phyloP scores from a whole-genome alignment of 805 yeast genomes.

The Sugiyamaella boreocaroliniensis region DNA sequence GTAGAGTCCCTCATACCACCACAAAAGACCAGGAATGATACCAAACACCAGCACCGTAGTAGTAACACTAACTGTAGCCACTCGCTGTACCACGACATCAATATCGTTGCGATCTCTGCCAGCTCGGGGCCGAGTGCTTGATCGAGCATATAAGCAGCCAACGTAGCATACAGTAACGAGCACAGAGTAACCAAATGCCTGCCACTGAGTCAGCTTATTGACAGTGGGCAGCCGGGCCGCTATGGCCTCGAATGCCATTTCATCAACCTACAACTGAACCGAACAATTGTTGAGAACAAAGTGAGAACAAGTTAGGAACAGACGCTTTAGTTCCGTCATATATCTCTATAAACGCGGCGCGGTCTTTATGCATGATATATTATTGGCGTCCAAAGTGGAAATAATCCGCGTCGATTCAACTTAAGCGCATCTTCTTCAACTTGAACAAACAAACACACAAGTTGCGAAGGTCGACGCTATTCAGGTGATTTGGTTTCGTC shows the following conservation, averaged over 20 bases:
- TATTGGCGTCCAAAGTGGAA: neutral
- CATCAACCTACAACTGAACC: neutral
- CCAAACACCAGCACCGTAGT: conserved; percentile 31
- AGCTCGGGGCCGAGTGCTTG: conserved; percentile 20
- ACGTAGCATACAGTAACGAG: conserved; percentile 20
- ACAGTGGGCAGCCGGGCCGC: neutral
- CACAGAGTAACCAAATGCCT: conserved; percentile 8
- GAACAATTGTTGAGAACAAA: neutral
- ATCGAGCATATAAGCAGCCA: conserved; percentile 19
- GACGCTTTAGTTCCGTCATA: neutral
- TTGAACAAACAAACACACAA: too few relatives aligned
- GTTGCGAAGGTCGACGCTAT: too few relatives aligned
- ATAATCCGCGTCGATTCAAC: neutral
- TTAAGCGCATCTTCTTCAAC: neutral
- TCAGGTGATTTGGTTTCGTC: too few relatives aligned
- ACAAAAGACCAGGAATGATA: conserved; percentile 15
- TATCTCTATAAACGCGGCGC: neutral
- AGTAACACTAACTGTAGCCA: conserved; percentile 29
- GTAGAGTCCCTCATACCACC: conserved; percentile 3
- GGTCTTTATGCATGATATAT: neutral
- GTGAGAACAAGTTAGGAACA: neutral
- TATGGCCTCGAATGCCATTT: neutral
- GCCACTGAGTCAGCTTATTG: neutral
- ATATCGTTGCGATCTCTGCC: conserved; percentile 18
- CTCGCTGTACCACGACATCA: conserved; percentile 17